Evolutionary conservation across 306 rosid species (phyloP).

Genomic region (Quercus agrifolia): DNA sequence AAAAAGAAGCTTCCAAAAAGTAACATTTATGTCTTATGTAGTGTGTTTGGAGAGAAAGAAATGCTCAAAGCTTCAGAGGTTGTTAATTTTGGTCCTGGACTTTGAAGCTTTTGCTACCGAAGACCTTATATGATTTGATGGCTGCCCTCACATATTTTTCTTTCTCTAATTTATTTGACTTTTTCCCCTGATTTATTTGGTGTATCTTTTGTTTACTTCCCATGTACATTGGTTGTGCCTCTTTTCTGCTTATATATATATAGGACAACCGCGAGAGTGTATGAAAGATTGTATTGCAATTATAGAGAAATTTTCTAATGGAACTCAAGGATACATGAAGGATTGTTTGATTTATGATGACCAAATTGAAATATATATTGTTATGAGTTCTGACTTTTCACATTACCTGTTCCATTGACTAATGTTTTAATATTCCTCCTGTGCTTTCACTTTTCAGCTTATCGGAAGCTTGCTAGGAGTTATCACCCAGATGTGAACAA

Average conservation of each 20-base stretch:
- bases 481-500: constrained; percentile 98
- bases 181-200: too few species aligned
- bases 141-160: too few species aligned
- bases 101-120: too few species aligned
- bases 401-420: not conserved
- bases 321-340: not conserved
- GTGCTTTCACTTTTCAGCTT: constrained; percentile 61
- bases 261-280: too few species aligned
- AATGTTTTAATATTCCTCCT: constrained; percentile 8
- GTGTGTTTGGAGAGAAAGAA: too few species aligned
- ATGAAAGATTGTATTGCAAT: not conserved
- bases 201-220: too few species aligned
- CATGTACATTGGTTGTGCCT: too few species aligned
- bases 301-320: not conserved
- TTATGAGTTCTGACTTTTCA: not conserved
- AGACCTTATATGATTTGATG: too few species aligned
- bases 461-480: constrained; percentile 93
- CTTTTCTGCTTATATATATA: too few species aligned
- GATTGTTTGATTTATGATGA: not conserved
- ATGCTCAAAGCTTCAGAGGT: too few species aligned
- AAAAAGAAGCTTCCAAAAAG: not conserved
- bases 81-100: too few species aligned
- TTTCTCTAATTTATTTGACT: too few species aligned
- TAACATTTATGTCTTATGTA: not conserved
- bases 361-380: not conserved